Conservation (phyloP, 108 stramenopile genomes). For the Pseudonitzschia pungens region DNA sequence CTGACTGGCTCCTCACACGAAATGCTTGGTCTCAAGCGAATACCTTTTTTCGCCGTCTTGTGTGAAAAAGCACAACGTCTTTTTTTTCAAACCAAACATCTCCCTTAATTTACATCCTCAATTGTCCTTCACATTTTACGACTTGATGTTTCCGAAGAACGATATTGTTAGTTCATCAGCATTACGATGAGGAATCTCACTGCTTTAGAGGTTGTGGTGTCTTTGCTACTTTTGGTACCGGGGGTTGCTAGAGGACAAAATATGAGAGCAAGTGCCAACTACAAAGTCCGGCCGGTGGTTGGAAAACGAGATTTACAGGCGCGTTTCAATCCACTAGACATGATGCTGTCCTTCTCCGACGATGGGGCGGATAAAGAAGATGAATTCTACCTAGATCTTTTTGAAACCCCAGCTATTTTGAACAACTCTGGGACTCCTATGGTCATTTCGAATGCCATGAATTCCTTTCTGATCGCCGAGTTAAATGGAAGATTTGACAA, state of each 20-base stretch:
- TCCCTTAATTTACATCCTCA: neutral
- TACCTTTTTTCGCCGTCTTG: neutral
- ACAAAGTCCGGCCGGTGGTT: neutral
- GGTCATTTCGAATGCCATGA: constrained; percentile 36
- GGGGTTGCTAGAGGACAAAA: neutral
- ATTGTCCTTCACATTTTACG: neutral
- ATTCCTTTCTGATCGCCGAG: constrained; percentile 42
- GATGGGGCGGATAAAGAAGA: constrained; percentile 40
- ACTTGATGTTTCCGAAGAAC: too few species aligned
- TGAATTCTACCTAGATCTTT: constrained; percentile 40
- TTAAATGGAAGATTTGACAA: constrained; percentile 26
- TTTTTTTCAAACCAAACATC: neutral
- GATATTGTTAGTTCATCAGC: neutral
- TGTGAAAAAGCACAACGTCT: neutral
- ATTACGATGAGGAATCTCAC: neutral
- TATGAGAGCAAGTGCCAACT: neutral
- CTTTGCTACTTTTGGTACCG: constrained; percentile 3
- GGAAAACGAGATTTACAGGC: constrained; percentile 16
- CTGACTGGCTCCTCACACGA: neutral
- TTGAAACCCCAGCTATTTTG: constrained; percentile 40
- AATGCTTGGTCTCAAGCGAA: too few species aligned
- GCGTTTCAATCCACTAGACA: constrained; percentile 12
- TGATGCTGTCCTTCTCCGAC: constrained; percentile 38
- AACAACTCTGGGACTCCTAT: constrained; percentile 23
- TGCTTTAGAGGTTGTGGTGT: neutral